Base-by-base conservation (phyloP, 2,329 filamentous ascomycete species). In the Aureobasidium namibiae region DNA sequence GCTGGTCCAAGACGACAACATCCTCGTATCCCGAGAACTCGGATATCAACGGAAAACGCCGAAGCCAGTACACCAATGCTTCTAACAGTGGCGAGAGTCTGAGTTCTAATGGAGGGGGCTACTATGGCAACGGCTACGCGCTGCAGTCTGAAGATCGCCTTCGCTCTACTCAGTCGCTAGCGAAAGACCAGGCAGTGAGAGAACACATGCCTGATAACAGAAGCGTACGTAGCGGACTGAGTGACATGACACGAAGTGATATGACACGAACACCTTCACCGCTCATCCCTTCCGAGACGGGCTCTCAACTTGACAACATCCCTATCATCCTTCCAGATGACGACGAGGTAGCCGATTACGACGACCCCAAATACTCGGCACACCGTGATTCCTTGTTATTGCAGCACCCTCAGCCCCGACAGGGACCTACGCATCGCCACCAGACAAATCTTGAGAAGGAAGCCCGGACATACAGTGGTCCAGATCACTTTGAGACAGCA, bases 1-100 rank as follows among this genome's bases (percentile, higher is more conserved):
- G 94, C 44, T 99, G 94, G 94, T 97, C 92, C 0, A 94, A 95
- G 75, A 97, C 92, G 2, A 99, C 94, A 0, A 83, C 92, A 4
- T 96, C 91, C 0, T 95, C 90, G 62, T 85, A 91, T 44, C 86
- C 89, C 45, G 87, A 88, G 65, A 88, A 87, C 41, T 88, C 92
- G 71, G 84, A 68, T 34, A 71, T 87, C 41, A 84, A 82, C 67
- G 89, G 84, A 66, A 79, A 78, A 45, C 78, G 79, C 49, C 75
- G 85, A 77, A 63, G 61, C 74, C 85, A 78, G 72, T 86, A 77
- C 74, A 85, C 73, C 72, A 72, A 82, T 69, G 73, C 81, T n/a
- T 96, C 91, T 33, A 85, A 87, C 38, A 61, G 60, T 48, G 53
- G 57, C 23, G 52, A 60, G 13, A 61, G 60, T 23, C n/a, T 62